These are phyloP conservation scores for Diaporthe sp. DNA, from an alignment of 2,329 filamentous ascomycete species.

Conservation along the genomic window DNA sequence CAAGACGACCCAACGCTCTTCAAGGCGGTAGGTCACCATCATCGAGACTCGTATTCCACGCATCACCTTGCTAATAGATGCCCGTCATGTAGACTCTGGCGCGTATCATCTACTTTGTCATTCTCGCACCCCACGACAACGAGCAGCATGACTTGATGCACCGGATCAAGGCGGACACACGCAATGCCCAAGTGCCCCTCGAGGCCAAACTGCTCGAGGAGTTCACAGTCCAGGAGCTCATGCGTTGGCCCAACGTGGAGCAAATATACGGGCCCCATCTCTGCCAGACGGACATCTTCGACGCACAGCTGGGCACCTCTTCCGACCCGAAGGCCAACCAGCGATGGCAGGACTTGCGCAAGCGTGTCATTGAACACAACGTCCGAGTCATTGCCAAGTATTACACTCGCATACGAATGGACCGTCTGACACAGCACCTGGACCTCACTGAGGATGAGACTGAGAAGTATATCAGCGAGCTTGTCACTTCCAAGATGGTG, in stretches of 20 bases:
- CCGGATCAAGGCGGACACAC: slow-evolving; percentile 86
- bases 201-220: slow-evolving; percentile 91
- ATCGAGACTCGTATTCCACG: no score
- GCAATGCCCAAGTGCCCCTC: slow-evolving; percentile 79
- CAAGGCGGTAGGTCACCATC: slow-evolving; percentile 28
- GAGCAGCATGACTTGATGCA: slow-evolving; percentile 98
- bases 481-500: slow-evolving; percentile 97
- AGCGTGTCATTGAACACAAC: slow-evolving; percentile 99
- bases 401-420: slow-evolving; percentile 96
- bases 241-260: slow-evolving; percentile 96
- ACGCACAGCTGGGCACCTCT: slow-evolving; percentile 70
- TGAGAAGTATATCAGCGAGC: slow-evolving; percentile 97
- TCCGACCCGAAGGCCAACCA: slow-evolving; percentile 83
- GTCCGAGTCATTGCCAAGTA: slow-evolving; percentile 98
- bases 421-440: slow-evolving; percentile 87
- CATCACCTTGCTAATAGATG: slow-evolving; percentile 9
- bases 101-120: slow-evolving; percentile 96
- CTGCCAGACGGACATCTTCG: slow-evolving; percentile 90
- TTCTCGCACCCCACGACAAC: slow-evolving; percentile 96
- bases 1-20: slow-evolving; percentile 78
- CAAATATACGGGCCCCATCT: slow-evolving; percentile 90
- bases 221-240: slow-evolving; percentile 95
- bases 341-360: slow-evolving; percentile 94
- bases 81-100: slow-evolving; percentile 75
- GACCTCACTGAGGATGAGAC: slow-evolving; percentile 96